These are phyloP conservation scores for Vachellia collinsii DNA, from an alignment of 306 rosid species.

Conservation along the genomic window DNA sequence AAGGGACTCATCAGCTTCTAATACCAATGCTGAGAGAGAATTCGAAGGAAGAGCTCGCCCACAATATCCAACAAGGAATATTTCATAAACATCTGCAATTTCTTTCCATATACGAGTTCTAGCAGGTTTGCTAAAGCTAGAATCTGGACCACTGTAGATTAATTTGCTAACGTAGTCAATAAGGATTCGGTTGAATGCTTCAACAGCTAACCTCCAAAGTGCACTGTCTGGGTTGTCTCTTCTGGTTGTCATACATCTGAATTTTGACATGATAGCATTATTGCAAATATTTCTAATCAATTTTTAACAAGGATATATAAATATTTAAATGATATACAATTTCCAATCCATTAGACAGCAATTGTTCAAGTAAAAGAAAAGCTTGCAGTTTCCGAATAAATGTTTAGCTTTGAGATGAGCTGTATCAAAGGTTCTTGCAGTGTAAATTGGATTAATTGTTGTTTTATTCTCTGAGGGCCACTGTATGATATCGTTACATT, in stretches of 20 bases:
- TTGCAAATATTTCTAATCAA: constrained; percentile 16
- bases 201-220: constrained; percentile 91
- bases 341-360: constrained; percentile 32
- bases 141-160: constrained; percentile 51
- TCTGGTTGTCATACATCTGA: constrained; percentile 96
- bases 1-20: constrained; percentile 81
- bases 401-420: constrained; percentile 2
- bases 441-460: constrained; percentile 4
- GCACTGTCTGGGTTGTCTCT: constrained; percentile 87
- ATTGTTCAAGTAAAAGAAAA: not conserved
- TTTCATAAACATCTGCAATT: constrained; percentile 90
- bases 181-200: constrained; percentile 71
- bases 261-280: constrained; percentile 30
- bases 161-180: constrained; percentile 61
- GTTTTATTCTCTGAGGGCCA: not conserved
- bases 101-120: constrained; percentile 92
- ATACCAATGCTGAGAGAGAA: constrained; percentile 67
- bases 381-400: constrained; percentile 13
- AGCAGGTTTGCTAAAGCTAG: constrained; percentile 63
- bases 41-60: constrained; percentile 89
- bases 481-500: not conserved
- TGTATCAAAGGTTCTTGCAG: constrained; percentile 12
- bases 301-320: constrained; percentile 1
- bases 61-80: constrained; percentile 94
- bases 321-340: constrained; percentile 16